Base-by-base conservation (phyloP, 2,329 filamentous ascomycete genomes). In the Zymoseptoria crescenta region DNA sequence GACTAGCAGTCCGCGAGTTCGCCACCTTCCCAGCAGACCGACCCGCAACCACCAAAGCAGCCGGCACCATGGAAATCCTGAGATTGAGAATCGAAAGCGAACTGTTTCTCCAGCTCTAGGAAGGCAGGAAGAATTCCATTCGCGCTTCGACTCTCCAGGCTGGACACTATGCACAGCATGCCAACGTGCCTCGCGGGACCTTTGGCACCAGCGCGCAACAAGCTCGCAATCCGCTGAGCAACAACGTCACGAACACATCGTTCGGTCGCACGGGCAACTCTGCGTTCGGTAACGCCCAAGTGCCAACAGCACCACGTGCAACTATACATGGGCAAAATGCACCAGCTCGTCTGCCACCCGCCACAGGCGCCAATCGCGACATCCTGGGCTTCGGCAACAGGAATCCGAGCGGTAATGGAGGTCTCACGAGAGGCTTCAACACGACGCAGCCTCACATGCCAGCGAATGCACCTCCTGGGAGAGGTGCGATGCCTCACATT, bases 1-100 rank as follows among this genome's bases (percentile, higher is more conserved):
- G 85, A 20, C 54, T 59, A 10, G 62, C 62, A 13, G 45, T 66
- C 24, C 50, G 56, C 13, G 58, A 62, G 2, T 65, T 67, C 48
- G 60, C 65, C 6, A 29, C 58, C 9, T 21, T 52, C 6, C 51
- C 51, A 8, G 24, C 51, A 19, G 51, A 52, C 13, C 51, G 50
- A 27, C 51, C 24, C n/a, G 20, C 51, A 5, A 29, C 29, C 16
- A 19, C 29, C 16, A 27, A 27, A 19, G 20, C 20, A n/a, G 51
- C 51, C 13, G 29, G 29, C 24, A 27, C 13, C 7, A 52, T 52
- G 51, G 51, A 52, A 19, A 28, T 29, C 10, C 29, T 52, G 16
- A 28, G 29, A 10, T 30, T 29, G 29, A 52, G 28, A 52, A 19
- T 52, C 24, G 20, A 9, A 52, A 52, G 24, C n/a, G 51, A 30